Percentiles rank a stretch among this genome's conserved stretches.
These are phyloP conservation scores for Chlamydomonas schloesseri DNA, from an alignment of 139 green algal species.

Conservation along the genomic window DNA sequence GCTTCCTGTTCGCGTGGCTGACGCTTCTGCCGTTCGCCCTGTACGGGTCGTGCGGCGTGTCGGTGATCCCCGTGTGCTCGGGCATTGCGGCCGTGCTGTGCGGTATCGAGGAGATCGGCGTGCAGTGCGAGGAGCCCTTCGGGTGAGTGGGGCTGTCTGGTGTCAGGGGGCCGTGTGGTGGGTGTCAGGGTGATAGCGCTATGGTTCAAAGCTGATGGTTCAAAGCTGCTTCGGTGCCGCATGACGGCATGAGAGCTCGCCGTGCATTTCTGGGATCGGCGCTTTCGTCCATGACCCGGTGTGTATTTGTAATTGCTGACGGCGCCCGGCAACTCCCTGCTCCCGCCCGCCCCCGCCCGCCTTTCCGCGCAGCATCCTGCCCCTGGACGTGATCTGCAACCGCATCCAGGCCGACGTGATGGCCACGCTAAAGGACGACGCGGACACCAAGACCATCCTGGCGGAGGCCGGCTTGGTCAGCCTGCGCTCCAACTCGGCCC, in stretches of 20 bases:
- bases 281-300: no score
- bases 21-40: constrained; percentile 84
- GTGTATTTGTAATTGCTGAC: no score
- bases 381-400: constrained; percentile 59
- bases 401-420: constrained; percentile 61
- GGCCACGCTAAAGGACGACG: constrained; percentile 55
- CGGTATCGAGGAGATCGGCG: constrained; percentile 69
- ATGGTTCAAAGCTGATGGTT: no score
- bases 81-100: constrained; percentile 42
- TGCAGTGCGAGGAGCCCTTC: constrained; percentile 61
- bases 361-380: constrained; percentile 49
- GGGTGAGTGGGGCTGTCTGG: constrained; percentile 22
- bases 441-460: constrained; percentile 42
- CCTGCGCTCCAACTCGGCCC: no score
- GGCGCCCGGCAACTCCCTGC: no score
- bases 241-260: background rate
- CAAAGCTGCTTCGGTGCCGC: no score
- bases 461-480: constrained; percentile 8
- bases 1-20: constrained; percentile 85
- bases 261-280: no score
- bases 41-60: constrained; percentile 49
- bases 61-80: constrained; percentile 32
- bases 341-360: background rate
- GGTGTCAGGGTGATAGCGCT: no score
- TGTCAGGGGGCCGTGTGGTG: no score